Evolutionary conservation across 2,329 filamentous ascomycete genomes (phyloP), one percentile per base, ranked within the genome.

Genomic region (Penicillium paneum): DNA sequence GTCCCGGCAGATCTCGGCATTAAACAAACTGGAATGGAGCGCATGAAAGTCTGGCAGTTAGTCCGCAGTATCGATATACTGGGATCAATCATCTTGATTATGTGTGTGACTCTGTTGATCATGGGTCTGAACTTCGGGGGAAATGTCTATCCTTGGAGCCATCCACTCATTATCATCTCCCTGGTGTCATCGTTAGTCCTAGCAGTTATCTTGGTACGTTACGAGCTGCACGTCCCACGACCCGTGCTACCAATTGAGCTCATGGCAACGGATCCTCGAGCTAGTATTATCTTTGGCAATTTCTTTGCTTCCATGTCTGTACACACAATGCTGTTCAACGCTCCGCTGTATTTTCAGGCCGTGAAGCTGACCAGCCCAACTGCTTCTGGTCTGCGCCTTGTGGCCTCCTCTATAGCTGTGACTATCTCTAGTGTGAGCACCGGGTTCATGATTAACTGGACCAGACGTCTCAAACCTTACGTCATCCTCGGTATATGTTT

Each of bases 331-430:
- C 75, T 89, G 15, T 89, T 90, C 73, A 86, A 87, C 64, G 84
- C 84, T 6, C 89, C 89, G 0, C 76, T 92, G 8, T 92, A 87
- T 75, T 91, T 90, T 74, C 88, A 90, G 68, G 87, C 85, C 35
- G 87, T 90, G 26, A 84, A 89, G 44, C 79, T 88, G 48, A 84
- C 86, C 54, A 81, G 79, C 6, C 85, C 89, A 15, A 90, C 88
- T 0, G 76, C 79, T 24, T 90, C 88, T 0, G 89, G 89, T n/a
- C 81, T 91, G 28, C 82, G 85, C 40, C 84, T 92, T 49, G 80
- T 89, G 19, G 76, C 86, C 7, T 84, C 86, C 5, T 83, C 84
- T 0, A 62, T 85, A 26, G 81, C 80, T 2, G 72, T 82, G 28
- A 84, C 84, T 40, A 42, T 72, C 1, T 73, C 78, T 7, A 86